Evolutionary conservation across 1,284 basidiomycete genomes (phyloP).

Genomic region (Boletellus deceptivus): DNA sequence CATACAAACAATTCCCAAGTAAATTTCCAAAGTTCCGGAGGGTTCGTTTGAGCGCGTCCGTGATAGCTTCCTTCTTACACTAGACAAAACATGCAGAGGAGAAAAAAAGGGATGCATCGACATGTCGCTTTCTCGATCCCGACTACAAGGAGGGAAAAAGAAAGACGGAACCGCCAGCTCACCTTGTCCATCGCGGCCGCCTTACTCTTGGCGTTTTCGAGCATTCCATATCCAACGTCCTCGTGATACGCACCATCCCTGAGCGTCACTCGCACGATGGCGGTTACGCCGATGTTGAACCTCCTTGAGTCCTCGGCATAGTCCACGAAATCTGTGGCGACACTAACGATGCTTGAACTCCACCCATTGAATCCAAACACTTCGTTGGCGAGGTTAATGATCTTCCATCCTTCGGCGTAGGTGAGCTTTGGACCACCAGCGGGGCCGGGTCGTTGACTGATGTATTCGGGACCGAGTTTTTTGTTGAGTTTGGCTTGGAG

Average conservation of each 20-base stretch:
- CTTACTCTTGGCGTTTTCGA: slow-evolving; percentile 86
- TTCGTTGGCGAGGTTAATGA: slow-evolving; percentile 95
- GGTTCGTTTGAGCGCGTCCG: slow-evolving; percentile 89
- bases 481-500: slow-evolving; percentile 84
- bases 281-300: slow-evolving; percentile 79
- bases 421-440: slow-evolving; percentile 85
- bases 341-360: slow-evolving; percentile 80
- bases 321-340: slow-evolving; percentile 79
- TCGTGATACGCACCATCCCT: slow-evolving; percentile 91
- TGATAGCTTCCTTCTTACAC: slow-evolving; percentile 98
- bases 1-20: slow-evolving; percentile 94
- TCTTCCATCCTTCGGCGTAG: slow-evolving; percentile 97
- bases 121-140: slow-evolving; percentile 1
- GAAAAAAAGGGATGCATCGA: background rate
- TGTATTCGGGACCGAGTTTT: slow-evolving; percentile 91
- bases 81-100: slow-evolving; percentile 32
- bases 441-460: slow-evolving; percentile 87
- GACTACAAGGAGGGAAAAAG: no score
- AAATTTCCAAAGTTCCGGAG: slow-evolving; percentile 93
- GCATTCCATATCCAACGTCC: slow-evolving; percentile 87
- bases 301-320: slow-evolving; percentile 63
- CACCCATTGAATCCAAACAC: slow-evolving; percentile 99
- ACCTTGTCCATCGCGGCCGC: slow-evolving; percentile 92
- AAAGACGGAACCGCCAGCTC: background rate
- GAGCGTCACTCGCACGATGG: slow-evolving; percentile 84